phyloP scores from a whole-genome alignment of 768 basidiomycete species.

The Leccinum truebloodii region DNA sequence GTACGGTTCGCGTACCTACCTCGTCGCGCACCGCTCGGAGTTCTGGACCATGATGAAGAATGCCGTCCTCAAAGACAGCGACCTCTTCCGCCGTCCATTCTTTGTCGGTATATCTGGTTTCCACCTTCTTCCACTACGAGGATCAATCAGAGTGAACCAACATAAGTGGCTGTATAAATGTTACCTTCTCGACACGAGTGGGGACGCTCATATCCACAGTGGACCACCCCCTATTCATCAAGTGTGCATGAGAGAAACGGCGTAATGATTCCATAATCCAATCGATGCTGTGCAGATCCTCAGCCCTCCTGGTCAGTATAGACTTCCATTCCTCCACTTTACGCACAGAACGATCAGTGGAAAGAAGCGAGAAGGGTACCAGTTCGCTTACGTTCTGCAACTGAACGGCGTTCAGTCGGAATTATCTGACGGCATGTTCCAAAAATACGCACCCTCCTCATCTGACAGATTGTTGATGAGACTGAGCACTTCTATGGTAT shows the following conservation, averaged over 20 bases:
- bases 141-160: slow-evolving; percentile 11
- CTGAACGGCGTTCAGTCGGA: slow-evolving; percentile 37
- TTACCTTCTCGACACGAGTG: slow-evolving; percentile 65
- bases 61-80: slow-evolving; percentile 75
- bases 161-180: slow-evolving; percentile 8
- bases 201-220: slow-evolving; percentile 64
- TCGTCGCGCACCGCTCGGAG: slow-evolving; percentile 78
- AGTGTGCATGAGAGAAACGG: slow-evolving; percentile 68
- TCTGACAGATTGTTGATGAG: slow-evolving; percentile 63
- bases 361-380: background rate
- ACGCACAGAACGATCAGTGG: slow-evolving; percentile 7
- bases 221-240: slow-evolving; percentile 55
- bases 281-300: slow-evolving; percentile 65
- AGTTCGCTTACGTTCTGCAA: slow-evolving; percentile 52
- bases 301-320: slow-evolving; percentile 52
- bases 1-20: slow-evolving; percentile 64
- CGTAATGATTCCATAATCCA: slow-evolving; percentile 78
- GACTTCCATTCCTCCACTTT: slow-evolving; percentile 70
- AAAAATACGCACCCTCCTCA: slow-evolving; percentile 58
- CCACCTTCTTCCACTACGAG: slow-evolving; percentile 70
- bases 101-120: slow-evolving; percentile 65
- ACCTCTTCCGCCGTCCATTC: slow-evolving; percentile 72
- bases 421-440: slow-evolving; percentile 18
- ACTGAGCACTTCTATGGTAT: slow-evolving; percentile 72
- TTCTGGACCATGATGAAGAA: slow-evolving; percentile 73